Percentiles rank a stretch among this genome's conserved stretches.
Evolutionary conservation across 2,329 filamentous ascomycete genomes (phyloP).

Genomic region (Aspergillus sp.): DNA sequence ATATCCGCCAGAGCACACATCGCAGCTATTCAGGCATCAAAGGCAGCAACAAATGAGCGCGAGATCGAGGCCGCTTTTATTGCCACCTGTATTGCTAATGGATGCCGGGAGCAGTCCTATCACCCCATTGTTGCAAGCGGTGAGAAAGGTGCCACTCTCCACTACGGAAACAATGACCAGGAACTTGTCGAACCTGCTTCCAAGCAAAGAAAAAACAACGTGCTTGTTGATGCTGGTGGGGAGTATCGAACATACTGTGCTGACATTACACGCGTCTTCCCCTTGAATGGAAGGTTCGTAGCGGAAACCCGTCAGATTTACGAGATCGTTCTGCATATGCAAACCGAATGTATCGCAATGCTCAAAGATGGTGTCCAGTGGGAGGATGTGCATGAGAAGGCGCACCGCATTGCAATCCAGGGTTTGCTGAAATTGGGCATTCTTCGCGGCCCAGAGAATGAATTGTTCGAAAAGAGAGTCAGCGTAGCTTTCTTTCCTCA

Average conservation of each 20-base stretch:
- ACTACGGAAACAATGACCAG: conserved; percentile 79
- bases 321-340: conserved; percentile 74
- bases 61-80: conserved; percentile 78
- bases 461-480: conserved; percentile 73
- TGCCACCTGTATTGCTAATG: conserved; percentile 64
- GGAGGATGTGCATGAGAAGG: conserved; percentile 67
- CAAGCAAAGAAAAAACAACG: conserved; percentile 53
- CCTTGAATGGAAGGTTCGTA: conserved; percentile 66
- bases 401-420: conserved; percentile 66
- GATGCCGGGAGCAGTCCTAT: conserved; percentile 77
- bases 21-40: conserved; percentile 62
- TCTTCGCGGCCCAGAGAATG: conserved; percentile 59
- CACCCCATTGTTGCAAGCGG: conserved; percentile 83
- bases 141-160: conserved; percentile 74
- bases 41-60: conserved; percentile 66
- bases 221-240: conserved; percentile 82
- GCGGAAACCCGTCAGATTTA: conserved; percentile 69
- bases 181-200: conserved; percentile 52
- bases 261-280: conserved; percentile 86
- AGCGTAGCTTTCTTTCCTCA: conserved; percentile 90
- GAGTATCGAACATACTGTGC: conserved; percentile 84
- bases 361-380: conserved; percentile 67
- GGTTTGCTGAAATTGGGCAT: conserved; percentile 70
- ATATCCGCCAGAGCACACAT: conserved; percentile 75
- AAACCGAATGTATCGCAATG: conserved; percentile 64